Evolutionary conservation across 176 grass and related monocot species (phyloP).

Genomic region (Metroxylon sagu): DNA sequence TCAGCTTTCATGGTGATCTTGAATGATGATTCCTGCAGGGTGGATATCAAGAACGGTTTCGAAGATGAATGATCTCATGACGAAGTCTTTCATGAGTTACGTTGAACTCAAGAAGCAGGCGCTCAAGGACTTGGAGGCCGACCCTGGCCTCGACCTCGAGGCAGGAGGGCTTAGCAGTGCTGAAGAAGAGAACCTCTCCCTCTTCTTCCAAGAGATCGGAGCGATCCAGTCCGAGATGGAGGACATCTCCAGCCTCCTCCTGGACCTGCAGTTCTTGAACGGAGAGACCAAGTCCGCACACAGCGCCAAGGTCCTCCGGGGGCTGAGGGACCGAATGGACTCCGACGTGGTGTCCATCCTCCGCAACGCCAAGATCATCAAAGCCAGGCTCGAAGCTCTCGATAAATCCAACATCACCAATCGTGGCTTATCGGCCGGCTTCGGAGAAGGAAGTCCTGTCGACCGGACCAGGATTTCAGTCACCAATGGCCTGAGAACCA

Average conservation of each 20-base stretch:
- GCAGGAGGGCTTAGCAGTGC: background rate
- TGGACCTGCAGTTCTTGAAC: conserved; percentile 25
- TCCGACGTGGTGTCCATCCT: conserved; percentile 30
- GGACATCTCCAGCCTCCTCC: conserved; percentile 20
- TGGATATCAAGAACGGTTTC: too few relatives aligned
- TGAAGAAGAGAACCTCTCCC: conserved; percentile 12
- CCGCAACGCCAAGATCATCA: conserved; percentile 38
- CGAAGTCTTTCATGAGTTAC: conserved; percentile 14
- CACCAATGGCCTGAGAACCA: conserved; percentile 28
- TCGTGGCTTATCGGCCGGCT: conserved; percentile 15
- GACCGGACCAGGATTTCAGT: conserved; percentile 29
- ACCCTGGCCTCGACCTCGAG: background rate
- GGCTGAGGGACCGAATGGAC: conserved; percentile 34
- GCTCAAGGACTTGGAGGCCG: background rate
- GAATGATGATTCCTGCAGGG: too few relatives aligned
- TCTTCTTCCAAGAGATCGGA: conserved; percentile 30
- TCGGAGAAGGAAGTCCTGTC: conserved; percentile 28
- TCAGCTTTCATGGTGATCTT: too few relatives aligned
- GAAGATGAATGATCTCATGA: conserved; percentile 21
- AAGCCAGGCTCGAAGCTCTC: conserved; percentile 28
- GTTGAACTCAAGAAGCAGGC: conserved; percentile 24
- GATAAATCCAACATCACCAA: conserved; percentile 33
- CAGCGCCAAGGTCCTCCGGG: conserved; percentile 26
- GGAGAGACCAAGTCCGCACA: conserved; percentile 27
- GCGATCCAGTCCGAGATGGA: conserved; percentile 31